These are phyloP conservation scores for Selaginella moellendorffii DNA, from an alignment of 75 land plant species.

Conservation along the genomic window DNA sequence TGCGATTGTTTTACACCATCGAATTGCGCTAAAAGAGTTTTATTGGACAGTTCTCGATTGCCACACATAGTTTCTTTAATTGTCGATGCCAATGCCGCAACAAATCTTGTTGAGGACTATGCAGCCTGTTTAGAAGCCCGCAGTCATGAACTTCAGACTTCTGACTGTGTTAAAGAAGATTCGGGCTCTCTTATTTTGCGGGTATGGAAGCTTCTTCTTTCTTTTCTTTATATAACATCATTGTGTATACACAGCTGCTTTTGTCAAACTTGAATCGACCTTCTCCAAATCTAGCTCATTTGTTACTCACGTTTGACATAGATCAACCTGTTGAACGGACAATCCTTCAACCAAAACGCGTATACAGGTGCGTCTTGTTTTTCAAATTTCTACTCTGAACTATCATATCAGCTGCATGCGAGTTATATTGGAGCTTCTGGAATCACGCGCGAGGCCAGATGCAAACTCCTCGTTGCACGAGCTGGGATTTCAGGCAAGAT, in stretches of 20 bases:
- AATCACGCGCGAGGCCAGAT: constrained; percentile 57
- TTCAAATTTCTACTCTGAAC: background rate
- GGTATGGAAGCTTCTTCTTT: constrained; percentile 23
- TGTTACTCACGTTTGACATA: constrained; percentile 74
- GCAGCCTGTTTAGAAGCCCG: constrained; percentile 82
- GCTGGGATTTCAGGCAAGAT: constrained; percentile 75
- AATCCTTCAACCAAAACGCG: constrained; percentile 73
- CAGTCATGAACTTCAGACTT: constrained; percentile 40
- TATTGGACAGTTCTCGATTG: constrained; percentile 55
- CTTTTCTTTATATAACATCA: background rate
- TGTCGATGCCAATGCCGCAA: constrained; percentile 55
- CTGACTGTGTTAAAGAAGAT: constrained; percentile 61
- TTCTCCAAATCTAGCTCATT: constrained; percentile 77
- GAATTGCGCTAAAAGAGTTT: background rate
- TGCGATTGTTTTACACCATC: constrained; percentile 8
- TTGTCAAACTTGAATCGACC: constrained; percentile 67
- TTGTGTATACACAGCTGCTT: constrained; percentile 44
- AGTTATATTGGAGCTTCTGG: constrained; percentile 72
- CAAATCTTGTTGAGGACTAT: constrained; percentile 69
- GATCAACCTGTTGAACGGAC: constrained; percentile 62
- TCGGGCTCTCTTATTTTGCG: constrained; percentile 77
- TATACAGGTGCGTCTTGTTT: constrained; percentile 49
- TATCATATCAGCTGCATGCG: constrained; percentile 65
- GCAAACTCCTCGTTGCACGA: constrained; percentile 72
- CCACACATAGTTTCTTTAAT: constrained; percentile 72